Evolutionary conservation across 2,329 filamentous ascomycete species (phyloP).

Genomic region (Pseudogymnoascus verrucosus): DNA sequence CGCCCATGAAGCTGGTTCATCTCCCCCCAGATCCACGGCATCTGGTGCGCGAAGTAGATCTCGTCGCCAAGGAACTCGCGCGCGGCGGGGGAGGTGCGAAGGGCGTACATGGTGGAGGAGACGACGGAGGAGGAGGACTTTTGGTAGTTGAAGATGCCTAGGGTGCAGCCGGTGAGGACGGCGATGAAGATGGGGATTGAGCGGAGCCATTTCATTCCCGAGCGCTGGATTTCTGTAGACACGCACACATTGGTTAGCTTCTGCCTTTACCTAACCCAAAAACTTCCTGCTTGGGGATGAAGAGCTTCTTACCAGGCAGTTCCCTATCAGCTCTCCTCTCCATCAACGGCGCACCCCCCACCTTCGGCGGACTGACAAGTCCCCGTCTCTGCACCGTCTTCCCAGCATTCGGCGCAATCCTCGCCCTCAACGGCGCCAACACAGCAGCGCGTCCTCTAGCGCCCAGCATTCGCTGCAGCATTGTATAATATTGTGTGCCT

Average conservation of each 20-base stretch:
- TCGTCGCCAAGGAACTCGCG: slow-evolving; percentile 77
- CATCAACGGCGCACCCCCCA: slow-evolving; percentile 56
- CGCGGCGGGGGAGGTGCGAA: slow-evolving; percentile 70
- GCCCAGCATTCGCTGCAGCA: slow-evolving; percentile 25
- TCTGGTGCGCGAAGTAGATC: slow-evolving; percentile 70
- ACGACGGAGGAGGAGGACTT: slow-evolving; percentile 83
- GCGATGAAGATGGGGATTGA: slow-evolving; percentile 75
- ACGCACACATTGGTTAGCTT: background rate
- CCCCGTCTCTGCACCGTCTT: slow-evolving; percentile 33
- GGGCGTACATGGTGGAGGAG: slow-evolving; percentile 81
- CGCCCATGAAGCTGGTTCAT: slow-evolving; percentile 90
- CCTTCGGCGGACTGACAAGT: slow-evolving; percentile 47
- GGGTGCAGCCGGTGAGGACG: slow-evolving; percentile 60
- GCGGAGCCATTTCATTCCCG: slow-evolving; percentile 50
- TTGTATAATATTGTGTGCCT: slow-evolving; percentile 11
- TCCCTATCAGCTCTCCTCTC: slow-evolving; percentile 57
- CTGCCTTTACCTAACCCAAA: background rate
- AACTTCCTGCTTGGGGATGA: background rate
- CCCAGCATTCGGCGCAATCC: slow-evolving; percentile 4
- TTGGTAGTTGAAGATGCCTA: slow-evolving; percentile 99
- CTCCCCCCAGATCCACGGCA: slow-evolving; percentile 77
- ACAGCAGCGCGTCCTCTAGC: slow-evolving; percentile 18
- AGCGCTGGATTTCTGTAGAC: slow-evolving; percentile 21
- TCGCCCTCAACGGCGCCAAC: background rate
- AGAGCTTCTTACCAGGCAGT: slow-evolving; percentile 46